These are phyloP conservation scores for Lojkania enalia DNA, from an alignment of 2,329 filamentous ascomycete species.

Conservation along the genomic window DNA sequence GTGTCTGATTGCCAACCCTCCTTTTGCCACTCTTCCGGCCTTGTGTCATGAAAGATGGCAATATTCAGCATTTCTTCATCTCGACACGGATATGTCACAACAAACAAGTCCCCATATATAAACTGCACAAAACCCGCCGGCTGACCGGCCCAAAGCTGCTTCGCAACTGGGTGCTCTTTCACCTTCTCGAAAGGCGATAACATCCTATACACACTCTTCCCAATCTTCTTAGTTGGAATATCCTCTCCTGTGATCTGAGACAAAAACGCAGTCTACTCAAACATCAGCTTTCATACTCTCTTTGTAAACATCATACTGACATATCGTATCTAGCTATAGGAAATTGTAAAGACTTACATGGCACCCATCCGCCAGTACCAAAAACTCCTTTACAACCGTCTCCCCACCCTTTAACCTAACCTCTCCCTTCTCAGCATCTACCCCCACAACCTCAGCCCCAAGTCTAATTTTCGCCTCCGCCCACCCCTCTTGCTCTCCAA, in stretches of 20 bases:
- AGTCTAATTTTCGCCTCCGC: constrained; percentile 8
- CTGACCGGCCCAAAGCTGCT: constrained; percentile 8
- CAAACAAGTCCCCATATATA: constrained; percentile 3
- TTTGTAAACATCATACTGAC: background rate
- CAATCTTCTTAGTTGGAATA: constrained; percentile 15
- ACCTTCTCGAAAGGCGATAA: constrained; percentile 17
- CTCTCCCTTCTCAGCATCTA: constrained; percentile 10
- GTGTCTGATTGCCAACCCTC: constrained; percentile 13
- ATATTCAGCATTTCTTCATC: constrained; percentile 13
- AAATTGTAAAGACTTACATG: constrained; percentile 10
- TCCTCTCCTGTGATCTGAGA: constrained; percentile 9
- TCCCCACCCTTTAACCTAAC: constrained; percentile 6
- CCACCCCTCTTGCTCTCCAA: constrained; percentile 9
- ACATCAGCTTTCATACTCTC: background rate
- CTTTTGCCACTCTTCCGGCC: constrained; percentile 11
- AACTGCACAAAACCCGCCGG: constrained; percentile 14
- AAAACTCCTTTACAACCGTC: constrained; percentile 14
- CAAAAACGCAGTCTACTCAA: constrained; percentile 12
- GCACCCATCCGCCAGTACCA: constrained; percentile 19
- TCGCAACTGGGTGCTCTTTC: constrained; percentile 6
- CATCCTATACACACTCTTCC: constrained; percentile 16
- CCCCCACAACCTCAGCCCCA: constrained; percentile 11
- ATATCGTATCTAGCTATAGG: background rate
- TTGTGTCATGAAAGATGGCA: constrained; percentile 20
- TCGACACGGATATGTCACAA: constrained; percentile 22